Base-by-base conservation (phyloP, 768 basidiomycete species). In the Leucocoprinus sp. region DNA sequence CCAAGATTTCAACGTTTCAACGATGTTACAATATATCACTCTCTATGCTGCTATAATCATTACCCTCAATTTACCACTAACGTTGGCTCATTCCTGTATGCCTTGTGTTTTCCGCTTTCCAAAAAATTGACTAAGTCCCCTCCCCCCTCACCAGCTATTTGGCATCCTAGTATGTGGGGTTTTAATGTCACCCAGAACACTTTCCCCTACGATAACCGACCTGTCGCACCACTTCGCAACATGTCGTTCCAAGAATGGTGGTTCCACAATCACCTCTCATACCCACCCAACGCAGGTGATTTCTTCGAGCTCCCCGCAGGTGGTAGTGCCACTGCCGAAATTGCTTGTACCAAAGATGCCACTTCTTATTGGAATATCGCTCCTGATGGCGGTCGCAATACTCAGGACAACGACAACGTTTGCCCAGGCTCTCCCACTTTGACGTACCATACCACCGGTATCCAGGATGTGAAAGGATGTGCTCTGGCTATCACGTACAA, bases 401-500 rank as follows among this genome's bases (percentile, higher is more conserved):
- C 77, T 45, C 74, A 70, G 8, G 61, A 72, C 4, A 59, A 67
- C 1, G 55, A 67, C 39, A 61, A 78, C 31, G 70, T 69, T 19
- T 84, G 81, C 49, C 77, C 79, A 0, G 63, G 64, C 14, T 67
- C 72, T 0, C 57, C 65, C 1, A 54, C 58, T 7, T 37, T 62
- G 1, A 67, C 69, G 14, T 82, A 66, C 59, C 82, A 85, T 53
- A 82, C 82, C 0, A 70, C 62, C 0, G 76, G 75, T 0, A 37
- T 71, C 0, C 58, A 68, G 43, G 80, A 82, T 52, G 59, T 80
- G 27, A 71, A 68, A 40, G 81, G 82, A 8, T 85, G 83, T 56
- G 76, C 74, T 0, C 64, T 91, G 24, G 84, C 76, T 0, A 88
- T 91, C 51, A 74, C 82, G n/a, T 88, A 91, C 65, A 80, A 84